Percentiles rank a stretch among this genome's conserved stretches.
Evolutionary conservation across 768 basidiomycete genomes (phyloP).

Genomic region (Leccinellum luteum): DNA sequence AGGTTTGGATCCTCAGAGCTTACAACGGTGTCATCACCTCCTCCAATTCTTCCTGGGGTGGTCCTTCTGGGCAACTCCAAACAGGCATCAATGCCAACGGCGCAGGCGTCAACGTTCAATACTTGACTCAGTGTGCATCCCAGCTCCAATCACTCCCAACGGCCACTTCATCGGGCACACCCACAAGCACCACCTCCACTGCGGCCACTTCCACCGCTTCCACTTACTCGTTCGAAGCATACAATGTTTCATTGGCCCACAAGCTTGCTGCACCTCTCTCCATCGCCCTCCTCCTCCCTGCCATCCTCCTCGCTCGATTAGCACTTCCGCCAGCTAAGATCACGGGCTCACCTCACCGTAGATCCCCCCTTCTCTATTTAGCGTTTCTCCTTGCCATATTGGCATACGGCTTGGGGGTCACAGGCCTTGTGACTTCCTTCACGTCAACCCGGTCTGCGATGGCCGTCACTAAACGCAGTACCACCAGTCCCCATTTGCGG

Average conservation of each 20-base stretch:
- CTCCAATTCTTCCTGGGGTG: conserved; percentile 63
- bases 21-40: conserved; percentile 61
- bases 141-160: conserved; percentile 27
- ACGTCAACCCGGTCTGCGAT: conserved; percentile 44
- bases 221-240: conserved; percentile 28
- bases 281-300: conserved; percentile 42
- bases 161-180: conserved; percentile 18
- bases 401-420: conserved; percentile 60
- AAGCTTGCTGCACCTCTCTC: conserved; percentile 49
- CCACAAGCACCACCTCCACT: conserved; percentile 11
- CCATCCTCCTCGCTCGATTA: conserved; percentile 41
- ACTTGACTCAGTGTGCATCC: conserved; percentile 59
- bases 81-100: conserved; percentile 66
- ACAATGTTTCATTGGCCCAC: conserved; percentile 44
- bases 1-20: conserved; percentile 76
- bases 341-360: conserved; percentile 19
- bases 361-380: conserved; percentile 32
- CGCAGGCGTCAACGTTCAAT: conserved; percentile 60
- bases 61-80: conserved; percentile 58
- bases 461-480: conserved; percentile 32
- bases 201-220: conserved; percentile 5
- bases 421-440: conserved; percentile 61
- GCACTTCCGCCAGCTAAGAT: conserved; percentile 37
- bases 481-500: conserved; percentile 37
- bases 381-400: conserved; percentile 40